Evolutionary conservation across 306 rosid species (phyloP).

Genomic region (Glycine latifolia): DNA sequence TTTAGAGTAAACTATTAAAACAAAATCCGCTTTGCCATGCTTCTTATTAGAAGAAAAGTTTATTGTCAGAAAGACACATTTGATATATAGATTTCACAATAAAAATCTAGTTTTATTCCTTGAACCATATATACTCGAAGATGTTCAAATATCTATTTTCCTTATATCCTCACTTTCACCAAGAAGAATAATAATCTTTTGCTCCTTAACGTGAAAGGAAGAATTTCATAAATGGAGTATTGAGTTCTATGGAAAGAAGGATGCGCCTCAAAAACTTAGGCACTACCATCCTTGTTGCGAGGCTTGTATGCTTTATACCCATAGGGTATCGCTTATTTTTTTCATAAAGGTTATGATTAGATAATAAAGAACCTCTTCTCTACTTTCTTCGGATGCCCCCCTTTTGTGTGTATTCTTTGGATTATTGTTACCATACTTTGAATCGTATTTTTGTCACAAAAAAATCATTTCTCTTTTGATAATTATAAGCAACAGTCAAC

Average conservation of each 20-base stretch:
- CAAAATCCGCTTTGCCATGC: not conserved
- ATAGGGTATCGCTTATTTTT: slow-evolving; percentile 54
- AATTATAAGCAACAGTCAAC: slow-evolving; percentile 42
- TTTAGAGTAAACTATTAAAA: slow-evolving; percentile 1
- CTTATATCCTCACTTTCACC: slow-evolving; percentile 36
- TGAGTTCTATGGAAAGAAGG: slow-evolving; percentile 50
- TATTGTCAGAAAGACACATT: not conserved
- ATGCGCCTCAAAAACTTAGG: slow-evolving; percentile 38
- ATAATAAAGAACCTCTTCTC: slow-evolving; percentile 38
- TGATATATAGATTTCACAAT: slow-evolving; percentile 7
- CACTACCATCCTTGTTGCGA: slow-evolving; percentile 48
- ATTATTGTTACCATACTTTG: slow-evolving; percentile 30
- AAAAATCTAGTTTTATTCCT: slow-evolving; percentile 27
- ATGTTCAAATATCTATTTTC: slow-evolving; percentile 39
- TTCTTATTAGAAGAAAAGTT: slow-evolving; percentile 31
- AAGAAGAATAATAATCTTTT: slow-evolving; percentile 18
- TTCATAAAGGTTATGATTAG: slow-evolving; percentile 52
- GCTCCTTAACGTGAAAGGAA: slow-evolving; percentile 41
- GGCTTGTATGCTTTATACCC: slow-evolving; percentile 44
- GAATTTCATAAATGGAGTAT: slow-evolving; percentile 50
- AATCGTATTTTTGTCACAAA: slow-evolving; percentile 45
- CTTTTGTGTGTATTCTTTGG: slow-evolving; percentile 44
- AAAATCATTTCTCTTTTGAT: slow-evolving; percentile 46
- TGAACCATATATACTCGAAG: slow-evolving; percentile 43
- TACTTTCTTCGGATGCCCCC: slow-evolving; percentile 60